Evolutionary conservation across 2,329 filamentous ascomycete species (phyloP).

Genomic region (Plectosphaerella sp.): DNA sequence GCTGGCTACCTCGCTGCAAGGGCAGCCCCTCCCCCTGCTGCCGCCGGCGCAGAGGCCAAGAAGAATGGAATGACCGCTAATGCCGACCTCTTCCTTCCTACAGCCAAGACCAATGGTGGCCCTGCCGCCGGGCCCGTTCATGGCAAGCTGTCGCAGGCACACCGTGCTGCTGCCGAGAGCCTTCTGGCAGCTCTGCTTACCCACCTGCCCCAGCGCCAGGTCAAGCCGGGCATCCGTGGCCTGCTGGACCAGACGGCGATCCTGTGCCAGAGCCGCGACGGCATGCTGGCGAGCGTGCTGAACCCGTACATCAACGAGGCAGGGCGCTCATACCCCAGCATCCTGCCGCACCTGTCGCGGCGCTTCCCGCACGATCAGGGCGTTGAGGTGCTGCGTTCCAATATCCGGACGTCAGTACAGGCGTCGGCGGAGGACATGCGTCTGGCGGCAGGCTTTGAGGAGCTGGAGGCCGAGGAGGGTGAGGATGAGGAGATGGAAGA

Average conservation of each 20-base stretch:
- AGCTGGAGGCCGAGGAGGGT: conserved; percentile 41
- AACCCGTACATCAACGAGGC: conserved; percentile 66
- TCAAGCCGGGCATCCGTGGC: conserved; percentile 68
- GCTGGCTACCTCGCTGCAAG: conserved; percentile 40
- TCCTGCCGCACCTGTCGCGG: conserved; percentile 73
- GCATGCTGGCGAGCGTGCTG: conserved; percentile 77
- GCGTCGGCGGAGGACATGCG: conserved; percentile 2
- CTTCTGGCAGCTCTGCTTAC: conserved; percentile 62
- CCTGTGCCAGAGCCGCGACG: conserved; percentile 60
- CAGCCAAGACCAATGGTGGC: conserved; percentile 25
- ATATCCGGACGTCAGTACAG: conserved; percentile 39
- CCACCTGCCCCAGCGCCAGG: conserved; percentile 58
- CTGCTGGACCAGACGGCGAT: conserved; percentile 80
- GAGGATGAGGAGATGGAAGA: conserved; percentile 27
- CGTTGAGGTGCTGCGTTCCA: conserved; percentile 67
- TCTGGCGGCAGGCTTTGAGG: conserved; percentile 13
- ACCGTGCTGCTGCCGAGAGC: conserved; percentile 51
- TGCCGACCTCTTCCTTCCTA: conserved; percentile 66
- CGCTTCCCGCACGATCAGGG: conserved; percentile 58
- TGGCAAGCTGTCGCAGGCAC: conserved; percentile 33
- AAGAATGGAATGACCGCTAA: conserved; percentile 50
- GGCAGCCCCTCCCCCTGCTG: conserved; percentile 22
- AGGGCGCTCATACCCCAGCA: conserved; percentile 63
- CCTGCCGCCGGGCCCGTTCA: conserved; percentile 26
- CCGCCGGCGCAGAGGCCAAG: conserved; percentile 21